Conservation (phyloP, 164 flowering plant genomes). For the Magnolia kwangsiensis region DNA sequence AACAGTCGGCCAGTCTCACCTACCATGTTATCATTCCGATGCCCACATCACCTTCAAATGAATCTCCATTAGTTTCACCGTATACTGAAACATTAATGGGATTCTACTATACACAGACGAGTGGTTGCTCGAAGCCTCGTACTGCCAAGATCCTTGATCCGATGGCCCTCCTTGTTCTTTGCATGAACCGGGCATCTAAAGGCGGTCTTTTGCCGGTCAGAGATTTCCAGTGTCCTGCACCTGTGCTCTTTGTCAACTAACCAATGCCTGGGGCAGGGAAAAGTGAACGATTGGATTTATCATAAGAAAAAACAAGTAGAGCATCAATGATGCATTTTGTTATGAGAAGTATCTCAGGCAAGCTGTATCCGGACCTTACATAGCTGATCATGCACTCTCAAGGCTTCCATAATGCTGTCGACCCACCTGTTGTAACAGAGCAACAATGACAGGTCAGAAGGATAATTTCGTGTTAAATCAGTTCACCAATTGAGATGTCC, state of each 20-base stretch:
- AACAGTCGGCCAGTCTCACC: too few relatives aligned
- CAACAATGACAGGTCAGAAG: not conserved
- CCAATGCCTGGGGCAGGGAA: constrained; percentile 19
- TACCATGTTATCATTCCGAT: too few relatives aligned
- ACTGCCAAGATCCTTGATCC: too few relatives aligned
- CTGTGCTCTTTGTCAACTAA: constrained; percentile 24
- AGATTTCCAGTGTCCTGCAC: constrained; percentile 13
- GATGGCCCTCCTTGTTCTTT: not conserved
- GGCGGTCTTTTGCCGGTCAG: not conserved
- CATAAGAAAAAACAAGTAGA: not conserved
- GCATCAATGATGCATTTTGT: too few relatives aligned
- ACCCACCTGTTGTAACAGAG: constrained; percentile 61
- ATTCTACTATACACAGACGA: too few relatives aligned
- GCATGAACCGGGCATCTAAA: too few relatives aligned
- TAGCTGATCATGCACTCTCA: constrained; percentile 43
- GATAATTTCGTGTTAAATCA: not conserved
- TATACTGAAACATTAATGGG: too few relatives aligned
- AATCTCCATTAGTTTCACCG: too few relatives aligned
- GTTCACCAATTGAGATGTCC: not conserved
- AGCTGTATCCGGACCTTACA: constrained; percentile 23
- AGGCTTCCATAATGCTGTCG: constrained; percentile 71
- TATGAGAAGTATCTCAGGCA: not conserved
- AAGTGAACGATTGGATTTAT: constrained; percentile 4
- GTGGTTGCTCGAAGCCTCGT: too few relatives aligned
- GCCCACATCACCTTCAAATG: too few relatives aligned